These are phyloP conservation scores for Aleurites moluccanus DNA, from an alignment of 441 rosid genomes.

Conservation along the genomic window DNA sequence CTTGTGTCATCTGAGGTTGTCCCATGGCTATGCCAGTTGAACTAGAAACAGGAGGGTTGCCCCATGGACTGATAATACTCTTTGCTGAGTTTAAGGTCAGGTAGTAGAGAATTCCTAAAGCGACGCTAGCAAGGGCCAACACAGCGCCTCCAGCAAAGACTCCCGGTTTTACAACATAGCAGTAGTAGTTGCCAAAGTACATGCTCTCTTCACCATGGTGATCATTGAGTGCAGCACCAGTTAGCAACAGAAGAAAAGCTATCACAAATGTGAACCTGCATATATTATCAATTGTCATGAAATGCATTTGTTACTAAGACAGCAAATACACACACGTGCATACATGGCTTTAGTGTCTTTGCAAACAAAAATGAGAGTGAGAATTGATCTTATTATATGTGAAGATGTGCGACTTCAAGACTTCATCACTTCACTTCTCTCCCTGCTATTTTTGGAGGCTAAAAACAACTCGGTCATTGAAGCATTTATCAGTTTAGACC, in stretches of 20 bases:
- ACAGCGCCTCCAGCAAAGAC: conserved; percentile 78
- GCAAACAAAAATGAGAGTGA: background rate
- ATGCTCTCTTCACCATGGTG: conserved; percentile 54
- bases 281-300: background rate
- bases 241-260: conserved; percentile 72
- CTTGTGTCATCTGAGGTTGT: conserved; percentile 66
- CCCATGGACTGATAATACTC: conserved; percentile 30
- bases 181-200: conserved; percentile 53
- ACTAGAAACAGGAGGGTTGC: conserved; percentile 33
- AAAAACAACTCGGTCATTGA: too few species aligned
- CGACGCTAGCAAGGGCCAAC: conserved; percentile 54
- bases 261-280: conserved; percentile 79
- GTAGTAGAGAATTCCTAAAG: conserved; percentile 70
- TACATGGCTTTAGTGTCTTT: background rate
- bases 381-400: too few species aligned
- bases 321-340: background rate
- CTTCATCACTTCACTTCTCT: background rate
- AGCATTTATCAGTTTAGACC: background rate
- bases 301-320: background rate
- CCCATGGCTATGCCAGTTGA: conserved; percentile 76
- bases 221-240: conserved; percentile 79
- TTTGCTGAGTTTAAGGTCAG: conserved; percentile 50
- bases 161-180: conserved; percentile 81
- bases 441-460: too few species aligned
- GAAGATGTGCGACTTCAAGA: background rate